Evolutionary conservation across 2,329 filamentous ascomycete genomes (phyloP), one percentile per base, ranked within the genome.

Genomic region (Graphiopsis chlorocephala): DNA sequence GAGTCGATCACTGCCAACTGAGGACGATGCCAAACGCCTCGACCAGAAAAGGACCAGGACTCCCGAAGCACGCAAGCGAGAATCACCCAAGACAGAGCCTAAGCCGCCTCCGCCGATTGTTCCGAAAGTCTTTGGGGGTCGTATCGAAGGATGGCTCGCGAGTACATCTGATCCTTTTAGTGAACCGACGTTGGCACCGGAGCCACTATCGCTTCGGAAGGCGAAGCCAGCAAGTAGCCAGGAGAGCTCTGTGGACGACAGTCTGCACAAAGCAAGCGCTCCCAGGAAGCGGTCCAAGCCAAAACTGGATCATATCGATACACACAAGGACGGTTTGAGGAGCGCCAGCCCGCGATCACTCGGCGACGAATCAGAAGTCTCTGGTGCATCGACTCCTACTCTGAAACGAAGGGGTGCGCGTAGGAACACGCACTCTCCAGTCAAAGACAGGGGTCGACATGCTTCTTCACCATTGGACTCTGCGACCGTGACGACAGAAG

Each of bases 141-240:
- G 85, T 56, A 83, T 89, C 28, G 84, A 88, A 74, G 84, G 85
- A 57, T 89, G 87, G 87, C 80, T 89, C 6, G 82, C 82, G 73
- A 68, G 64, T 20, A 75, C 71, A 60, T 66, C 75, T 20, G 69
- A 76, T 69, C 75, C 75, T 10, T 76, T 76, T 66, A 68, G 78
- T 58, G 79, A 79, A 38, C 72, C 74, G 33, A 72, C 70, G 3
- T 60, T 73, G 14, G 70, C 72, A 10, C 74, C 74, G 3, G 71
- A 74, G 29, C 73, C 74, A 14, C 67, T 76, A 14, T 61, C 25
- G 67, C 71, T 11, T 60, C 67, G 62, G 15, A 70, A 68, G 1
- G 61, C 53, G n/a, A 64, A 63, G 64, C 65, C 15, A 50, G 33
- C 57, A 58, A 55, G 61, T 64, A 26, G 31, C 58, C n/a, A 60